Base-by-base conservation (phyloP, 805 yeast genomes). In the Lipomyces mesembrius region DNA sequence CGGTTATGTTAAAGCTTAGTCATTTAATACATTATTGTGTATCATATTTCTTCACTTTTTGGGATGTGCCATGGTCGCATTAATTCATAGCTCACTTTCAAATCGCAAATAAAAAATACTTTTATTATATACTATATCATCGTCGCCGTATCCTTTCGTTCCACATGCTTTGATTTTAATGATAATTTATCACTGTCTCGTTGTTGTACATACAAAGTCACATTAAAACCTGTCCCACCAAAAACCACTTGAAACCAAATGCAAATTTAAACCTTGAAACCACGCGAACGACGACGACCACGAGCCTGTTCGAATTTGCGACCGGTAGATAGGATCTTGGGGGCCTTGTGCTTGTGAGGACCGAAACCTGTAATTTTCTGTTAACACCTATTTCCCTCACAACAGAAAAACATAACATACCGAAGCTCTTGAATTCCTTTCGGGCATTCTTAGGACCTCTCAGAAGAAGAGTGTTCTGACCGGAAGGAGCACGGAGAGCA, bases 221-320 rank as follows among this genome's bases (percentile, higher is more conserved):
- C 43, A 27, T 17, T 49, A 32, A 29, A 32, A 20, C 27, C 12
- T 22, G 25, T 54, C 25, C 46, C 61, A 54, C 61, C 35, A 52
- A 12, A 25, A 52, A 57, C 61, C 63, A 59, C 25, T 4, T 11
- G 22, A 61, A 62, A 60, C 32, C 54, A 53, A 46, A 34, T 59
- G 56, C 35, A 37, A 53, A 54, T 57, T 92, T 94, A 95, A 86
- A 95, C 99, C 91, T 95, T 95, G 99, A 95, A 95, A 87, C 97
- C 99, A 89, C 96, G 92, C 77, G 98, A 93, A 83, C 87, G 89
- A 87, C 99, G 89, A 85, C 90, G 96, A 89, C 99, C 99, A 91
- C 99, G 95, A 80, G 98, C 99, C 86, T 95, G 92, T 89, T 95
- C 99, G 89, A 95, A 95, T 87, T 95, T 95, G 90, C 98, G 95